Base-by-base conservation (phyloP, 1,139 yeast species). In the Pichia sp. region DNA sequence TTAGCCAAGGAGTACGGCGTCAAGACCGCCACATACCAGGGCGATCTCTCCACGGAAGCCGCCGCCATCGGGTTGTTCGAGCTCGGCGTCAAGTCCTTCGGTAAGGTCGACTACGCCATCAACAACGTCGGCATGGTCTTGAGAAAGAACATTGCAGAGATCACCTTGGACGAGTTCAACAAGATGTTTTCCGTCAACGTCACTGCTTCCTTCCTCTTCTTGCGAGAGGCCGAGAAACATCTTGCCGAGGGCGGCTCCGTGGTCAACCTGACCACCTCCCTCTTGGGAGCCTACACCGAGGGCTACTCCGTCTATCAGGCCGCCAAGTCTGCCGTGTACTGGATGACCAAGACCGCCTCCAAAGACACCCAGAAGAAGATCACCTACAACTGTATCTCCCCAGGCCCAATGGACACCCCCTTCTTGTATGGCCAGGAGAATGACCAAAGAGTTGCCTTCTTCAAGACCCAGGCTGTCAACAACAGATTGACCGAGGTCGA, bases 351-450 rank as follows among this genome's bases (percentile, higher is more conserved):
- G 60, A 69, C 84, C 21, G 78, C 82, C 16, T 77, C 85, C 16
- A 80, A 82, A 66, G 87, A 82, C 63, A 72, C 79, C 55, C 70
- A 68, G 28, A 65, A 70, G 22, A 74, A 70, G 59, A 77, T 82
- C 55, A 72, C 80, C 10, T 83, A 78, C 60, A 80, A 78, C 61
- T 73, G 77, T 60, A 79, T 82, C 54, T 85, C 86, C 3, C 87
- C 87, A 47, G 87, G 87, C 46, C 87, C 87, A 45, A 82, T 82
- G 85, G 86, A 82, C 62, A 82, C 87, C 23, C 85, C 86, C 51
- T 82, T 82, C 70, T 75, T 82, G 64, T 81, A 81, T 60, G 79
- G 80, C 22, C 84, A 80, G 66, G 87, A 83, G 66, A 70, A 74
- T 23, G 67, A 72, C 26, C 79, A 74, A 23, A 76, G 78, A 55